Base-by-base conservation (phyloP, 441 rosid species). In the Hura crepitans region DNA sequence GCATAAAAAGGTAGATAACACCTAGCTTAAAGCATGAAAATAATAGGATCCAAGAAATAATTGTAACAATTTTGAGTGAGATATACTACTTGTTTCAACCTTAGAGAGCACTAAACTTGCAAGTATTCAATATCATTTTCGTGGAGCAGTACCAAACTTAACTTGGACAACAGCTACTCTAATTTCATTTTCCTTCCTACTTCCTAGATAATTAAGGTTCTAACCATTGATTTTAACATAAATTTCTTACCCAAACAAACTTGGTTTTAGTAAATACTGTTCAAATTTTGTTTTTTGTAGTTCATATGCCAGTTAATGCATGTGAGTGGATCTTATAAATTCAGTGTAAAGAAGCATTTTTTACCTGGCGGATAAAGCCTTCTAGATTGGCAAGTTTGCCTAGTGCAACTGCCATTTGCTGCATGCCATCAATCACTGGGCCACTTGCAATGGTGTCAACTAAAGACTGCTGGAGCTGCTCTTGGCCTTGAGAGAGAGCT, bases 311-410 rank as follows among this genome's bases (percentile, higher is more conserved):
- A 6, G 15, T 15, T 55, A 39, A 37, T 2, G 3, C 6, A n/a
- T n/a, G n/a, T n/a, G n/a, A n/a, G n/a, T n/a, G n/a, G n/a, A n/a
- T n/a, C n/a, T n/a, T n/a, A n/a, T n/a, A n/a, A n/a, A n/a, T n/a
- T n/a, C n/a, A n/a, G n/a, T n/a, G n/a, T n/a, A n/a, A n/a, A n/a
- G n/a, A n/a, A n/a, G n/a, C n/a, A n/a, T n/a, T n/a, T n/a, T n/a
- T 9, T 66, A 95, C 99, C 99, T 95, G 98, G 69, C 93, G 89
- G 75, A 95, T 96, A 42, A 95, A 90, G 33, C 93, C 92, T 82
- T 95, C 98, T 47, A 95, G 88, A 45, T 89, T 75, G 46, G 98
- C 81, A 70, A 95, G 97, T 82, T 95, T 95, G 89, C 80, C 89
- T 63, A 95, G 85, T 66, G 98, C 99, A 1, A 87, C 63, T 23